A percentile compares a stretch with the other conserved stretches of the same genome.
These are phyloP conservation scores for Hypoxylon lenormandii DNA, from an alignment of 495 filamentous ascomycete species.

Conservation along the genomic window DNA sequence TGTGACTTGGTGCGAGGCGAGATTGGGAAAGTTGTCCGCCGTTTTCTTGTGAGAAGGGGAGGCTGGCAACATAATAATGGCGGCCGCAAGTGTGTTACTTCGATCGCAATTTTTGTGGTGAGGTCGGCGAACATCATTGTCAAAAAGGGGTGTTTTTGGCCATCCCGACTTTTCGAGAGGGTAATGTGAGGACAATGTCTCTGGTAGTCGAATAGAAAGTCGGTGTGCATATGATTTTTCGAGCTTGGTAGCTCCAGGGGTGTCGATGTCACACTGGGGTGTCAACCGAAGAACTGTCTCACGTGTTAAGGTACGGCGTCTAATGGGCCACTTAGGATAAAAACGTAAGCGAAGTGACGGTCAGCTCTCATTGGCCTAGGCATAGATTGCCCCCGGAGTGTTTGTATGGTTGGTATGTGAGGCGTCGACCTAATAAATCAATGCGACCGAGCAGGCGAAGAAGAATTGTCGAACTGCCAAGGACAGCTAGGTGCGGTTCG, in stretches of 20 bases:
- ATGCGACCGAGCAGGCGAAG: slow-evolving; percentile 16
- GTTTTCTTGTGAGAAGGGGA: slow-evolving; percentile 30
- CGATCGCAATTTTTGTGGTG: slow-evolving; percentile 27
- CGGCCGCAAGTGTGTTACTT: slow-evolving; percentile 41
- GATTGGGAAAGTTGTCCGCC: slow-evolving; percentile 30
- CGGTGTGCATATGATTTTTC: slow-evolving; percentile 50
- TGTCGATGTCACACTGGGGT: slow-evolving; percentile 45
- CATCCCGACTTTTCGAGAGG: slow-evolving; percentile 40
- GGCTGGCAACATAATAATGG: slow-evolving; percentile 33
- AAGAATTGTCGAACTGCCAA: slow-evolving; percentile 29
- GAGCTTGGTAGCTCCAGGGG: slow-evolving; percentile 31
- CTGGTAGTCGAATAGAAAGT: slow-evolving; percentile 38
- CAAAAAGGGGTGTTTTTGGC: slow-evolving; percentile 28
- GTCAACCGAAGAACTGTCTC: slow-evolving; percentile 43
- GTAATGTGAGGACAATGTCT: slow-evolving; percentile 43
- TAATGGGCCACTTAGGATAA: slow-evolving; percentile 38
- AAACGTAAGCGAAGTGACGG: slow-evolving; percentile 1
- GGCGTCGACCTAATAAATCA: slow-evolving; percentile 35
- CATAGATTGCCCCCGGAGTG: slow-evolving; percentile 30
- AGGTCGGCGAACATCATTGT: slow-evolving; percentile 42
- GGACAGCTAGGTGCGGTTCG: slow-evolving; percentile 9
- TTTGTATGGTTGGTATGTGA: slow-evolving; percentile 24
- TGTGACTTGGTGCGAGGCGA: slow-evolving; percentile 40
- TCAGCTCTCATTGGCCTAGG: slow-evolving; percentile 14
- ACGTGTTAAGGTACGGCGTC: slow-evolving; percentile 43